Conservation (phyloP, 2,329 filamentous ascomycete species). For the Fusarium subtropicale region DNA sequence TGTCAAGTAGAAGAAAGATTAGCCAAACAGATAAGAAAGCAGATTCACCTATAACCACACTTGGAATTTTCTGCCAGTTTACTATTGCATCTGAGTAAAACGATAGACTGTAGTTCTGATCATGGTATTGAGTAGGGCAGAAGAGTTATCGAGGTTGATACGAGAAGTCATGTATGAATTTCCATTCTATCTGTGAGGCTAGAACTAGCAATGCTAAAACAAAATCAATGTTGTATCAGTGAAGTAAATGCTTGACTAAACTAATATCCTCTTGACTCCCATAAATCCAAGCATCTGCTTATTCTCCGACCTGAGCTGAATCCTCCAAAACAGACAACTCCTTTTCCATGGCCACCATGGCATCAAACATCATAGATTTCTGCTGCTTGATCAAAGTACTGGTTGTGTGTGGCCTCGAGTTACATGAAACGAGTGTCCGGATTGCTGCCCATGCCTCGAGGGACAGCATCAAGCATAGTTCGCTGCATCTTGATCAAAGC, state of each 20-base stretch:
- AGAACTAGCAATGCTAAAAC: too few species aligned
- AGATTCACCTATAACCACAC: neutral
- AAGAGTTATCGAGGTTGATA: too few species aligned
- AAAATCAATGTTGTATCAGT: neutral
- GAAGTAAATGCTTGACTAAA: neutral
- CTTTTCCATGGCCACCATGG: neutral
- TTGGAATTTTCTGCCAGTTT: neutral
- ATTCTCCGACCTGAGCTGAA: neutral
- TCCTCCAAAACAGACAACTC: neutral
- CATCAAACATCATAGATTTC: neutral
- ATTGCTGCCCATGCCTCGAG: neutral
- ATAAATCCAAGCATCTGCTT: neutral
- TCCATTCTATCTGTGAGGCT: neutral
- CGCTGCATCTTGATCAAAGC: neutral
- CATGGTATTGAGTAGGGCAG: neutral
- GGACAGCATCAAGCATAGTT: neutral
- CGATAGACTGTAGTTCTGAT: neutral
- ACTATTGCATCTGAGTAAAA: too few species aligned
- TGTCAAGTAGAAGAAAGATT: neutral
- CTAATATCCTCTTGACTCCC: too few species aligned
- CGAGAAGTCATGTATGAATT: neutral
- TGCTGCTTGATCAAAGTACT: neutral
- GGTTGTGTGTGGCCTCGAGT: neutral
- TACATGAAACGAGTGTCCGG: too few species aligned
- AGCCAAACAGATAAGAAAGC: neutral